Evolutionary conservation across 192 early-diverging fungal genomes (phyloP), one percentile per base, ranked within the genome.

Genomic region (Linnemannia elongata): DNA sequence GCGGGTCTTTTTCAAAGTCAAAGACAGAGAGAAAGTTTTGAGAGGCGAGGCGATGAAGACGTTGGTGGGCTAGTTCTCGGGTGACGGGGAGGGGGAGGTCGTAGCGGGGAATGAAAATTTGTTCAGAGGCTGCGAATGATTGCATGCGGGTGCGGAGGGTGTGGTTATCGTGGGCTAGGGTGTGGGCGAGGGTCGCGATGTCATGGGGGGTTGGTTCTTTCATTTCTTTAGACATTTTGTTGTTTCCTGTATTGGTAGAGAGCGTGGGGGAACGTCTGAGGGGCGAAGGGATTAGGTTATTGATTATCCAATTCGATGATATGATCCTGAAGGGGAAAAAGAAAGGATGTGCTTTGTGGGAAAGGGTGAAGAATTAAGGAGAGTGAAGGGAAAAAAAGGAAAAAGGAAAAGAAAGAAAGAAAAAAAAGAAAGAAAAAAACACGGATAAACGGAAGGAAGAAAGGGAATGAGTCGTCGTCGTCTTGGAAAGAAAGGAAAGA

Each of bases 1-100:
- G 86, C 9, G 93, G 93, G 71, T 94, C 93, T 54, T 83, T 87
- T 77, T 94, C 93, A 90, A 94, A 94, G 74, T 94, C 93, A 73
- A 90, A 82, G 39, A 93, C 91, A 33, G 90, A 92, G 75, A 93
- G 91, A 79, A 92, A 94, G 1, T 90, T 90, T 55, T 87, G 78
- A 27, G 90, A 81, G 33, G 87, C 91, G 9, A 93, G 76, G 20
- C 80, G 78, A 73, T 79, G 52, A 27, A 93, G 85, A 42, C 92
- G 88, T 68, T 88, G 84, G 17, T 89, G 86, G 20, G 95, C 94
- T 42, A 95, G 72, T 52, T 94, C 94, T 30, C 95, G 89, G 75
- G 92, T 90, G 70, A 89, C 88, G 3, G 88, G 83, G 52, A 95
- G 78, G 24, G 92, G 82, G 36, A 93, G 89, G 82, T 94, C 91